Base-by-base conservation (phyloP, 2,329 filamentous ascomycete genomes). In the Phyllosticta citrichinensis region DNA sequence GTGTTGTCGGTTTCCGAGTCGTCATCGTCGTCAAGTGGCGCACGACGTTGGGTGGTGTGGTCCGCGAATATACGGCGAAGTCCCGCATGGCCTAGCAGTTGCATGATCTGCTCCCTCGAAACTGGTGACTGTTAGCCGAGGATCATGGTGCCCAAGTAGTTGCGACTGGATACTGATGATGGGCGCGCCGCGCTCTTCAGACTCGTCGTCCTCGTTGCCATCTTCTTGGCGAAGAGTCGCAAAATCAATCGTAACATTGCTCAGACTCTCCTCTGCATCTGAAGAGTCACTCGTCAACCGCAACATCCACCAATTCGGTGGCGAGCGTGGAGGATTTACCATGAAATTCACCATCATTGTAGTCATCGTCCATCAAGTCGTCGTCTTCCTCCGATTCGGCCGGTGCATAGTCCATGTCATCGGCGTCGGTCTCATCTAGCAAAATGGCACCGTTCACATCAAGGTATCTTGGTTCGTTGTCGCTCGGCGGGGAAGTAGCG, bases 321-420 rank as follows among this genome's bases (percentile, higher is more conserved):
- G 30, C 52, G 50, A 57, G 27, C 12, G 30, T 30, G n/a, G 40
- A 53, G 40, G 50, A 19, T 50, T 22, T 66, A 75, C 73, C 73
- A 53, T 74, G 71, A 55, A 72, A 75, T 35, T 69, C 69, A 2
- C 67, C 62, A 20, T 72, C 69, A 2, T 71, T 69, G 52, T 74
- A 68, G 9, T 69, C 73, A n/a, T 74, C 72, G 9, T 77, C 74
- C 11, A 71, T 71, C 17, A 72, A 68, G 24, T 75, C 73, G 57
- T 67, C 73, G 14, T 71, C 71, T 62, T 76, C 75, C 61, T 74
- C 69, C 54, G 76, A 57, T 55, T 57, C 59, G 27, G 51, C 72
- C 27, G 75, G 73, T 66, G 79, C 73, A 70, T 76, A 79, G 64
- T 81, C 79, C 75, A 80, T 79, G 70, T 80, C 79, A 72, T 81